Conservation (phyloP, 2,329 filamentous ascomycete genomes). For the Helotiales sp. region DNA sequence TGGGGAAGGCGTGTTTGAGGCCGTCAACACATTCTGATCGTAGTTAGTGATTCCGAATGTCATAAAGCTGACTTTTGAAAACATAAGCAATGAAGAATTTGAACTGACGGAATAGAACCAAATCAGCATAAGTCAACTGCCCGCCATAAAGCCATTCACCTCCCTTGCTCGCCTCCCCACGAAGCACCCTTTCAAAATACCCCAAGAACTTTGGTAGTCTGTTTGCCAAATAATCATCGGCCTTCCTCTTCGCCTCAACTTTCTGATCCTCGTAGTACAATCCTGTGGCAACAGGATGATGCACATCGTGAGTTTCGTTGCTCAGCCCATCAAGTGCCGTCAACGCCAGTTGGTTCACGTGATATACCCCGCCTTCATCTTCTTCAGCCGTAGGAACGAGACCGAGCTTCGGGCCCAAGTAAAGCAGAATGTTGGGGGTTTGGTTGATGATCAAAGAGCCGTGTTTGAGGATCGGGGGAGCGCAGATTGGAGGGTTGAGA, state of each 20-base stretch:
- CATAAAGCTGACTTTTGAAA: not conserved
- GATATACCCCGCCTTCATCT: slow-evolving; percentile 53
- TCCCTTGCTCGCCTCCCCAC: slow-evolving; percentile 59
- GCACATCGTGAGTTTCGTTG: slow-evolving; percentile 75
- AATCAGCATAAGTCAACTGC: slow-evolving; percentile 71
- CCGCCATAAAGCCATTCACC: slow-evolving; percentile 70
- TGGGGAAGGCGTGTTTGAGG: slow-evolving; percentile 71
- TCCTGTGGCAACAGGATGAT: slow-evolving; percentile 68
- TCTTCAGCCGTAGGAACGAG: slow-evolving; percentile 35
- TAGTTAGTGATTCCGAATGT: not conserved
- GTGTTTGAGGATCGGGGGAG: slow-evolving; percentile 67
- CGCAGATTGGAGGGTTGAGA: slow-evolving; percentile 67
- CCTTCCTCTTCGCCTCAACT: slow-evolving; percentile 62
- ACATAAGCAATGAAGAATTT: no score
- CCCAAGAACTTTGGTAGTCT: slow-evolving; percentile 74
- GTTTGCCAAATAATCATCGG: slow-evolving; percentile 61
- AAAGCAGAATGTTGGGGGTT: slow-evolving; percentile 74
- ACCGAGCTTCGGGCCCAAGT: slow-evolving; percentile 55
- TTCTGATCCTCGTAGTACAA: slow-evolving; percentile 79
- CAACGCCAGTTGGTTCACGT: slow-evolving; percentile 66
- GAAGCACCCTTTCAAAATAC: slow-evolving; percentile 72
- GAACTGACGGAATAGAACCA: slow-evolving; percentile 30
- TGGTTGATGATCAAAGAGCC: slow-evolving; percentile 66
- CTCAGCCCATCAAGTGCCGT: slow-evolving; percentile 72
- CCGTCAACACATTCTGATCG: slow-evolving; percentile 42